A percentile compares a stretch with the other conserved stretches of the same genome.
Evolutionary conservation across 2,329 filamentous ascomycete genomes (phyloP).

Genomic region (Colletotrichum sojae): DNA sequence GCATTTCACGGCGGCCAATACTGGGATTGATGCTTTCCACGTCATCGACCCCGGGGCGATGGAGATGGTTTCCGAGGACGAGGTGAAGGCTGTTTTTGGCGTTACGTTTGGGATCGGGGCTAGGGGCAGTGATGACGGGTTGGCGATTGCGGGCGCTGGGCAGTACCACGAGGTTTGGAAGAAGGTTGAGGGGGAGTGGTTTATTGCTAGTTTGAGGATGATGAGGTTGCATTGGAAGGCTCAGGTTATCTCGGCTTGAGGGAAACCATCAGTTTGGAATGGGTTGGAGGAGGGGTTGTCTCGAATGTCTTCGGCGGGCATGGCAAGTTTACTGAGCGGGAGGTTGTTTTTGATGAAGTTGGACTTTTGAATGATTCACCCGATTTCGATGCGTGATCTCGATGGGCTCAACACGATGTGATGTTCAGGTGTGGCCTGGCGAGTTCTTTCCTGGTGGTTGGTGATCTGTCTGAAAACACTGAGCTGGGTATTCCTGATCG

Average conservation of each 20-base stretch:
- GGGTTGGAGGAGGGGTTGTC: neutral
- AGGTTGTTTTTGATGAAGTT: neutral
- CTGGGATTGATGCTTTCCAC: slow-evolving; percentile 21
- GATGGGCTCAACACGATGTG: too few species aligned
- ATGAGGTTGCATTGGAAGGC: slow-evolving; percentile 34
- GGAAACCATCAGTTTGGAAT: neutral
- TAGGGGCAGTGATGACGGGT: slow-evolving; percentile 8
- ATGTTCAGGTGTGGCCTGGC: too few species aligned
- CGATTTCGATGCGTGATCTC: too few species aligned
- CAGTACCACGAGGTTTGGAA: slow-evolving; percentile 40
- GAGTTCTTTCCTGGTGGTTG: too few species aligned
- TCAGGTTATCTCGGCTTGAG: neutral
- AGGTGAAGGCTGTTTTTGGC: slow-evolving; percentile 37
- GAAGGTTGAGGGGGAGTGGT: slow-evolving; percentile 34
- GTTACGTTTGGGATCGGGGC: slow-evolving; percentile 24
- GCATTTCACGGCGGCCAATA: slow-evolving; percentile 18
- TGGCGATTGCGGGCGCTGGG: slow-evolving; percentile 24
- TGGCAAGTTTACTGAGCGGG: neutral
- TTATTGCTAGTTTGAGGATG: slow-evolving; percentile 32
- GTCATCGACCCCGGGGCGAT: slow-evolving; percentile 24
- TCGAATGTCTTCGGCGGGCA: neutral
- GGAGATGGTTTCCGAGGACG: slow-evolving; percentile 33
- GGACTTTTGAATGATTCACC: too few species aligned
- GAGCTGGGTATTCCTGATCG: too few species aligned
- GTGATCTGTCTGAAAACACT: too few species aligned